Evolutionary conservation across 2,329 filamentous ascomycete genomes (phyloP).

Genomic region (Claviceps fusiformis): DNA sequence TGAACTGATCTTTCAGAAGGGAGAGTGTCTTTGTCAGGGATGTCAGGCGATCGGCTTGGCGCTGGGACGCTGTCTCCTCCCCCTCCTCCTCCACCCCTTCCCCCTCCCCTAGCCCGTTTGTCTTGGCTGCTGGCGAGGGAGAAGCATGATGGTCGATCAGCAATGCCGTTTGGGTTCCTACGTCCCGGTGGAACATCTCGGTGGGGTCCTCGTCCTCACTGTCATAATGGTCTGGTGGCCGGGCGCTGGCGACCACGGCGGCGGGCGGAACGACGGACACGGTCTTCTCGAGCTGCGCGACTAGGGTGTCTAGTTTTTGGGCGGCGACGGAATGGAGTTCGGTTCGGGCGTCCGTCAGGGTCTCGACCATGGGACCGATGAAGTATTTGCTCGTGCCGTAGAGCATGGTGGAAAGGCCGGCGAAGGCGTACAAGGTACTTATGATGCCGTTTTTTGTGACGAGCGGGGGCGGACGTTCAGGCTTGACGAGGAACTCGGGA

Average conservation of each 20-base stretch:
- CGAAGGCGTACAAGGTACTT: conserved; percentile 44
- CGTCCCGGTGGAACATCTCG: conserved; percentile 69
- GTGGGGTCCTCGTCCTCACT: conserved; percentile 50
- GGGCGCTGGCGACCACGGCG: conserved; percentile 5
- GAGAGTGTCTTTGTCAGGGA: conserved; percentile 29
- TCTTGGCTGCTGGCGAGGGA: conserved; percentile 6
- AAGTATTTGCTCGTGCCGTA: conserved; percentile 61
- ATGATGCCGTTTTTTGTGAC: conserved; percentile 46
- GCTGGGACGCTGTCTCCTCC: conserved; percentile 17
- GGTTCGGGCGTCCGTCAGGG: conserved; percentile 35
- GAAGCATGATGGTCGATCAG: conserved; percentile 8
- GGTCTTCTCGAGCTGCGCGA: conserved; percentile 36
- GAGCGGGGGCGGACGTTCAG: conserved; percentile 43
- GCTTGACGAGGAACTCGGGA: conserved; percentile 52
- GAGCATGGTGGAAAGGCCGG: conserved; percentile 44
- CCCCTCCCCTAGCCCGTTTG: background rate
- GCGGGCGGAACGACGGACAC: conserved; percentile 47
- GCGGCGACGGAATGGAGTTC: conserved; percentile 38
- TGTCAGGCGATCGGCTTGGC: conserved; percentile 28
- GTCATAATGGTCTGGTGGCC: conserved; percentile 5
- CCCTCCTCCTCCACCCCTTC: background rate
- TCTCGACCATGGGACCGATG: conserved; percentile 46
- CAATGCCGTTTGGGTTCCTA: conserved; percentile 60
- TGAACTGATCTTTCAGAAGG: conserved; percentile 29
- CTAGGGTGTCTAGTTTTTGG: conserved; percentile 30